These are phyloP conservation scores for Aegilops tauschii DNA, from an alignment of 176 grass and related monocot genomes.

Conservation along the genomic window DNA sequence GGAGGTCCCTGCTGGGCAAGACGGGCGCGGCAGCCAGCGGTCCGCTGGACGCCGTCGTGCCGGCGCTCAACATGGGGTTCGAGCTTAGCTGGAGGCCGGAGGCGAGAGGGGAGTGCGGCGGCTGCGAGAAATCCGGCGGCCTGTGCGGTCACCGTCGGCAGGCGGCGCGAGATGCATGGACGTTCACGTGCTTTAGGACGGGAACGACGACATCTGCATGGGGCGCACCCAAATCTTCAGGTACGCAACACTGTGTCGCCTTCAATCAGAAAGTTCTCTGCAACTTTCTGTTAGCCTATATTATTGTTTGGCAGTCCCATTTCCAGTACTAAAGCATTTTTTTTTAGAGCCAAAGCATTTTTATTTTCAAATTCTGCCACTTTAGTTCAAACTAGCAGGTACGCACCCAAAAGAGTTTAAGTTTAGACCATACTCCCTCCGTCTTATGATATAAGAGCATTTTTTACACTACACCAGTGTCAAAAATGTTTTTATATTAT, in stretches of 20 bases:
- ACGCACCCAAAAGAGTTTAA: too few species aligned
- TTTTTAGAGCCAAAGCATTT: too few species aligned
- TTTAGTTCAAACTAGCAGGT: too few species aligned
- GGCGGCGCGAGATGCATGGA: slow-evolving; percentile 7
- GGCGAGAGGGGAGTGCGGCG: slow-evolving; percentile 24
- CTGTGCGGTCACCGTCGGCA: slow-evolving; percentile 22
- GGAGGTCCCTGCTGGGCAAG: slow-evolving; percentile 23
- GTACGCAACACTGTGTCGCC: neutral
- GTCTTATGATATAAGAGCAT: too few species aligned
- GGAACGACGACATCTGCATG: neutral
- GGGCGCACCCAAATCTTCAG: neutral
- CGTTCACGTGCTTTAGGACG: slow-evolving; percentile 31
- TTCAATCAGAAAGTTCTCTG: neutral
- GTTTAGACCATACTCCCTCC: too few species aligned
- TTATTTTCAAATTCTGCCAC: too few species aligned
- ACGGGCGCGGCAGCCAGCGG: neutral
- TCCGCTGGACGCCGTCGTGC: slow-evolving; percentile 30
- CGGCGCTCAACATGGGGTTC: slow-evolving; percentile 58
- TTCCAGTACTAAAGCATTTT: too few species aligned
- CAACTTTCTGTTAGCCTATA: neutral
- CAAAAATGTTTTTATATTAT: too few species aligned
- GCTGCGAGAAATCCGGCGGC: slow-evolving; percentile 36
- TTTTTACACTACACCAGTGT: too few species aligned
- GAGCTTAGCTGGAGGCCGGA: slow-evolving; percentile 31
- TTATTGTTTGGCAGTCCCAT: too few species aligned